phyloP scores from a whole-genome alignment of 805 yeast species.

The Saccharomycopsis sp. region DNA sequence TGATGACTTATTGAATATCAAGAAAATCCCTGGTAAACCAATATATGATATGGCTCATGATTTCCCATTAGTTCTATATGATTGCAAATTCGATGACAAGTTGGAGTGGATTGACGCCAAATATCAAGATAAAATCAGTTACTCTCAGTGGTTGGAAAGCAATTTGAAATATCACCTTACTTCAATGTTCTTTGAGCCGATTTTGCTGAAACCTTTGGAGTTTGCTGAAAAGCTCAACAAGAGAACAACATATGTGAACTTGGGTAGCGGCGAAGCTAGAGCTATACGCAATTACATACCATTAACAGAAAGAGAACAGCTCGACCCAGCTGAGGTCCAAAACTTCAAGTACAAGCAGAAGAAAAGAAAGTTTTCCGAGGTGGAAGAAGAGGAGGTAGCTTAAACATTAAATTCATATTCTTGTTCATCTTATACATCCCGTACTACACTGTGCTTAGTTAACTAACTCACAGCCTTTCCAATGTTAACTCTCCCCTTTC shows the following conservation, averaged over 20 bases:
- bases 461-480: no score
- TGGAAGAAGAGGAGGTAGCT: no score
- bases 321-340: constrained; percentile 58
- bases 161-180: constrained; percentile 49
- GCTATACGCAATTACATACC: constrained; percentile 50
- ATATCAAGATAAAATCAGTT: constrained; percentile 32
- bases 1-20: constrained; percentile 47
- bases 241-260: constrained; percentile 34
- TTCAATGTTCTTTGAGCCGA: constrained; percentile 34
- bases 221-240: constrained; percentile 15
- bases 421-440: no score
- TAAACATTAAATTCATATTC: no score
- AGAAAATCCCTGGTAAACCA: constrained; percentile 57
- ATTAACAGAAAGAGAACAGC: constrained; percentile 43
- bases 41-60: constrained; percentile 85
- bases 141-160: constrained; percentile 46
- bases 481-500: no score
- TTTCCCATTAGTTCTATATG: constrained; percentile 75
- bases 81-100: constrained; percentile 60
- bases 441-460: no score
- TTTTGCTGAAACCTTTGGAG: constrained; percentile 9
- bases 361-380: constrained; percentile 19
- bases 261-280: constrained; percentile 76
- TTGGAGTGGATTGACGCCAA: constrained; percentile 50
- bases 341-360: constrained; percentile 54